Evolutionary conservation across 352 stramenopile genomes (phyloP).

Genomic region (Phytophthora cactorum): DNA sequence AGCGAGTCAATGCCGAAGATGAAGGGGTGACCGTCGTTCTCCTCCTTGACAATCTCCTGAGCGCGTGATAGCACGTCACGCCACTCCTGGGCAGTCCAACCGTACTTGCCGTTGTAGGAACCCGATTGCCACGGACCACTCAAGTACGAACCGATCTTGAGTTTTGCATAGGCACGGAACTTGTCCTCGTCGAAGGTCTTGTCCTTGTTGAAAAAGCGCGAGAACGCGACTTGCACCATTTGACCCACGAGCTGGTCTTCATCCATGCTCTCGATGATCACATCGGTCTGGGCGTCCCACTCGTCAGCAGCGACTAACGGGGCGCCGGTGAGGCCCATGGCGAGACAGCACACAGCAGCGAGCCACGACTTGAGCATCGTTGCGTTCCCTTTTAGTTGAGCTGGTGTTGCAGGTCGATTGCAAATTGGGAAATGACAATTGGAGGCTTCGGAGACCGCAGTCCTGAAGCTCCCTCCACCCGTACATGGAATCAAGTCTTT

Average conservation of each 20-base stretch:
- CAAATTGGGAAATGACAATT: constrained; percentile 30
- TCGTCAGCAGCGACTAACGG: constrained; percentile 26
- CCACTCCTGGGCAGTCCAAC: constrained; percentile 74
- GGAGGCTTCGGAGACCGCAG: background rate
- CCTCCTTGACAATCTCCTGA: constrained; percentile 74
- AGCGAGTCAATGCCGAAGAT: constrained; percentile 91
- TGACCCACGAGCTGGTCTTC: constrained; percentile 71
- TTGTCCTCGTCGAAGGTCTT: constrained; percentile 60
- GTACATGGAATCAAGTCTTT: background rate
- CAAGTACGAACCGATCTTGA: constrained; percentile 90
- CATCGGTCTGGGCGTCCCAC: constrained; percentile 42
- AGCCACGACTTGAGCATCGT: constrained; percentile 45
- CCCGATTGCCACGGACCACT: constrained; percentile 57
- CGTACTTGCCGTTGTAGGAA: constrained; percentile 38
- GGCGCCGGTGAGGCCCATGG: constrained; percentile 20
- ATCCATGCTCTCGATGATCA: constrained; percentile 42
- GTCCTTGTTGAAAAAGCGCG: constrained; percentile 67
- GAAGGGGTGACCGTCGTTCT: constrained; percentile 66
- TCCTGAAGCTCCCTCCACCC: background rate
- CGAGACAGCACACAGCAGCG: constrained; percentile 27
- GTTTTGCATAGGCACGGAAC: constrained; percentile 68
- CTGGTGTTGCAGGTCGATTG: constrained; percentile 19
- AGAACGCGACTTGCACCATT: constrained; percentile 90
- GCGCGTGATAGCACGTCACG: constrained; percentile 67
- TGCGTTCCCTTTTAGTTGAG: constrained; percentile 11